Conservation (phyloP, 805 yeast species). For the Saccharomycodes ludwigii region DNA sequence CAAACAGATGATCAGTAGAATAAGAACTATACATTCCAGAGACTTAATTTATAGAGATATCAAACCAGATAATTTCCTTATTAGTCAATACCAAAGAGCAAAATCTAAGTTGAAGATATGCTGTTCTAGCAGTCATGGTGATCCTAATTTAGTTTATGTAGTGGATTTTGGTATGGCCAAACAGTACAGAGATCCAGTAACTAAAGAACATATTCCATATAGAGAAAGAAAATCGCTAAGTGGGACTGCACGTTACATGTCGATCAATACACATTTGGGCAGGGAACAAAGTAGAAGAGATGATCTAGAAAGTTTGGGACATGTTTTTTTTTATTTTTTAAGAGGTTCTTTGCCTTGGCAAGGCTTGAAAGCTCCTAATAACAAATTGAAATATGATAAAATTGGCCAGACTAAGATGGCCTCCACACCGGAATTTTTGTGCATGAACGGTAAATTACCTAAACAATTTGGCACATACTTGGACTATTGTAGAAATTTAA, state of each 20-base stretch:
- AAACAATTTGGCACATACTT: conserved; percentile 64
- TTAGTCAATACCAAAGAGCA: conserved; percentile 25
- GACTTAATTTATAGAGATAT: conserved; percentile 72
- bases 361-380: conserved; percentile 81
- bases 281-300: conserved; percentile 77
- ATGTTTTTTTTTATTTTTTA: conserved; percentile 67
- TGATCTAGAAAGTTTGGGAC: conserved; percentile 72
- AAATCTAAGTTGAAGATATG: conserved; percentile 3
- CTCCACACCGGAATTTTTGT: conserved; percentile 46
- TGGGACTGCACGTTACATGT: conserved; percentile 83
- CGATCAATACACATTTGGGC: conserved; percentile 78
- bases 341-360: conserved; percentile 83
- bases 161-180: conserved; percentile 86
- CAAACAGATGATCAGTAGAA: conserved; percentile 62
- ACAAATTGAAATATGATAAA: conserved; percentile 70
- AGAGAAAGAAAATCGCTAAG: conserved; percentile 68
- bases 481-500: conserved; percentile 51
- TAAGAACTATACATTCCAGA: conserved; percentile 64
- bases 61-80: conserved; percentile 72
- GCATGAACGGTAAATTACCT: conserved; percentile 49
- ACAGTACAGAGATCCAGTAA: conserved; percentile 68
- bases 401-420: conserved; percentile 72
- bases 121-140: conserved; percentile 43
- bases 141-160: conserved; percentile 56
- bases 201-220: conserved; percentile 73